Conservation (phyloP, 306 rosid genomes). For the Crataegus laevigata region DNA sequence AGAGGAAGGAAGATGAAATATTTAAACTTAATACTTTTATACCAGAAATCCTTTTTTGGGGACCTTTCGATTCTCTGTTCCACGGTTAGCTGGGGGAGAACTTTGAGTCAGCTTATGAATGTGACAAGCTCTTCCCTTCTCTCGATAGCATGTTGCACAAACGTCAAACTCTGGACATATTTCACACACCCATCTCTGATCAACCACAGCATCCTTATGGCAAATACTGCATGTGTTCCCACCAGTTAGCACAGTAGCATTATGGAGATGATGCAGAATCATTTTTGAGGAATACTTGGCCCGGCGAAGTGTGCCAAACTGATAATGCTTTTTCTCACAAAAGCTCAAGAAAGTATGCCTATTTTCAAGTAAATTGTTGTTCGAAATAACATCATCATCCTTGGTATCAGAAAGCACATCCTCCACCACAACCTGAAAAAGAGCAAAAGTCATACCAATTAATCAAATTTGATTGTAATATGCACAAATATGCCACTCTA, state of each 20-base stretch:
- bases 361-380: conserved; percentile 27
- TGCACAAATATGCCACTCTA: neutral
- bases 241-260: neutral
- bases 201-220: conserved; percentile 11
- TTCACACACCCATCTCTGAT: conserved; percentile 34
- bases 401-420: conserved; percentile 32
- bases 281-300: conserved; percentile 66
- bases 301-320: conserved; percentile 54
- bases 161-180: conserved; percentile 30
- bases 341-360: conserved; percentile 38
- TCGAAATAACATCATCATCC: conserved; percentile 34
- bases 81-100: neutral
- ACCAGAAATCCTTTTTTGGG: neutral
- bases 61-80: neutral
- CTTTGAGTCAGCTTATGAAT: conserved; percentile 30
- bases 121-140: conserved; percentile 33
- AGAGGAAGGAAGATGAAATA: neutral
- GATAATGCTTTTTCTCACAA: conserved; percentile 39
- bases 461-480: neutral
- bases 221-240: conserved; percentile 34
- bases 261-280: conserved; percentile 37
- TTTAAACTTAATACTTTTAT: neutral
- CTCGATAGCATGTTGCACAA: conserved; percentile 36
- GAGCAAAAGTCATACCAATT: conserved; percentile 2
- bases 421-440: conserved; percentile 31